Percentiles rank a stretch among this genome's conserved stretches.
Evolutionary conservation across 306 rosid species (phyloP).

Genomic region (Crotalaria pallida): DNA sequence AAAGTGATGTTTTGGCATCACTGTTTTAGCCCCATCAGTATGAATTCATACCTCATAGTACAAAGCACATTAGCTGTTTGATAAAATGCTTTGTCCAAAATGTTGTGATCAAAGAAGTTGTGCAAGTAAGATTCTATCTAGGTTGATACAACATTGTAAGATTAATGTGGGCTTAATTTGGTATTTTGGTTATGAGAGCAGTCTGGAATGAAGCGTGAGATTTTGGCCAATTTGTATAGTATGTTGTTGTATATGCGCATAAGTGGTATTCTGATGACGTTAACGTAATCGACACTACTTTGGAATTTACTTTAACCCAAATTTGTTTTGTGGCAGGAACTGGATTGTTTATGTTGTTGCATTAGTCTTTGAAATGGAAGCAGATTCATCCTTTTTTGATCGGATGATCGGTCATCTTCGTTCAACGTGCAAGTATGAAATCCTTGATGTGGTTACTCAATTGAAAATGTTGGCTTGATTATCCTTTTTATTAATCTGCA

Average conservation of each 20-base stretch:
- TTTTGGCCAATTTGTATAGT: not conserved
- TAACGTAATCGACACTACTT: not conserved
- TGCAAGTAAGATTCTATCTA: not conserved
- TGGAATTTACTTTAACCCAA: not conserved
- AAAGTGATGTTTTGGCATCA: not conserved
- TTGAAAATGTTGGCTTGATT: not conserved
- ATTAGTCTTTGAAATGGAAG: slow-evolving; percentile 35
- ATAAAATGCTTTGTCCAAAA: slow-evolving; percentile 17
- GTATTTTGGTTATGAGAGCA: not conserved
- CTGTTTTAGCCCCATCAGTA: not conserved
- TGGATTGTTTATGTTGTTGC: slow-evolving; percentile 6
- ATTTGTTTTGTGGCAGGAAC: slow-evolving; percentile 25
- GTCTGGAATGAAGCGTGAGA: not conserved
- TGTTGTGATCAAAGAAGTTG: not conserved
- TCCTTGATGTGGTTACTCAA: not conserved
- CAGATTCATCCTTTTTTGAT: slow-evolving; percentile 49
- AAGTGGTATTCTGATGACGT: not conserved
- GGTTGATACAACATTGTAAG: not conserved
- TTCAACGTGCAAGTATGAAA: slow-evolving; percentile 70
- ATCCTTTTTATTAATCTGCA: not conserved
- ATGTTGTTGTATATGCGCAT: not conserved
- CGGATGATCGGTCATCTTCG: slow-evolving; percentile 62
- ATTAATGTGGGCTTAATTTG: not conserved
- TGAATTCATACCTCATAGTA: not conserved
- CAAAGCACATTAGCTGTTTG: slow-evolving; percentile 1